Evolutionary conservation across 2,329 filamentous ascomycete species (phyloP).

Genomic region (Biscogniauxia marginata): DNA sequence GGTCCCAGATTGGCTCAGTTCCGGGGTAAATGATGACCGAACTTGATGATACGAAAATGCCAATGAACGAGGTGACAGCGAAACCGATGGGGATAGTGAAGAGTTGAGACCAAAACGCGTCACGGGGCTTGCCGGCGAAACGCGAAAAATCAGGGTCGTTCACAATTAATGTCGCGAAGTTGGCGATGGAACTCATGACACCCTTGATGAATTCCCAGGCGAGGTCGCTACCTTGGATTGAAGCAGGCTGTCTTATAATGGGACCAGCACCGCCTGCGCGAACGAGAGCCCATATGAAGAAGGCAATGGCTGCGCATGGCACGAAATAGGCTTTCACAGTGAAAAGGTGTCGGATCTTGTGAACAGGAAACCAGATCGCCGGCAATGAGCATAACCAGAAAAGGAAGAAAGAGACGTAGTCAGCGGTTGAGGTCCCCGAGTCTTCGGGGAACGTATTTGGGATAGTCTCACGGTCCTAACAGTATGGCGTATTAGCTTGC

Average conservation of each 20-base stretch:
- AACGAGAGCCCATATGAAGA: conserved; percentile 84
- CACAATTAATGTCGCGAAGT: conserved; percentile 84
- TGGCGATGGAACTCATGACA: conserved; percentile 86
- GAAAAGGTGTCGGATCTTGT: conserved; percentile 85
- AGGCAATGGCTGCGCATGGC: conserved; percentile 77
- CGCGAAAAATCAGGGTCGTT: conserved; percentile 83
- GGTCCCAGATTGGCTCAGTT: conserved; percentile 68
- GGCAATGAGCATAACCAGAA: conserved; percentile 82
- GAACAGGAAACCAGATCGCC: conserved; percentile 85
- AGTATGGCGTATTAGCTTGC: neutral
- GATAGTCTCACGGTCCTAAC: conserved; percentile 51
- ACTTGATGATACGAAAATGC: conserved; percentile 74
- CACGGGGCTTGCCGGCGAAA: conserved; percentile 73
- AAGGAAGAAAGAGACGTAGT: conserved; percentile 80
- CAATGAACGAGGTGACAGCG: conserved; percentile 77
- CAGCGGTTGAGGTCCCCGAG: conserved; percentile 71
- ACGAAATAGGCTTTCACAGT: conserved; percentile 87
- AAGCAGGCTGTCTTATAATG: conserved; percentile 69
- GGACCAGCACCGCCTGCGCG: conserved; percentile 81
- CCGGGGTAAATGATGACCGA: conserved; percentile 65
- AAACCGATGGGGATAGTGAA: conserved; percentile 71
- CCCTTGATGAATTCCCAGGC: conserved; percentile 82
- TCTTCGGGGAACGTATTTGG: conserved; percentile 63
- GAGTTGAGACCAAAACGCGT: conserved; percentile 80
- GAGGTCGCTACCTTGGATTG: conserved; percentile 63